These are phyloP conservation scores for Myxozyma udenii DNA, from an alignment of 805 yeast genomes.

Conservation along the genomic window DNA sequence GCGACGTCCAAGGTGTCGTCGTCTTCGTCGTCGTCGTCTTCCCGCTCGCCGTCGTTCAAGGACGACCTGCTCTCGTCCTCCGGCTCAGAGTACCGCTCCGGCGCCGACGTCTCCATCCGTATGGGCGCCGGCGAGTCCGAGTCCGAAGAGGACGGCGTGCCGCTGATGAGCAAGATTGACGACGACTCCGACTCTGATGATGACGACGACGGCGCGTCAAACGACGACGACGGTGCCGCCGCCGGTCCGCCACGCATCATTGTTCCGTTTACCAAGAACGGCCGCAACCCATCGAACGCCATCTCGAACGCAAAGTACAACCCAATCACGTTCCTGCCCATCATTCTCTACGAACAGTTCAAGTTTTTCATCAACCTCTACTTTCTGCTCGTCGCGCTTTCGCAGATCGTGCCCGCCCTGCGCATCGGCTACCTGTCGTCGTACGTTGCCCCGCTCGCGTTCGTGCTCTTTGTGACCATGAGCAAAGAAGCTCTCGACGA, in stretches of 20 bases:
- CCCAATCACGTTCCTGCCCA: slow-evolving; percentile 81
- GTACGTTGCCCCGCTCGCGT: slow-evolving; percentile 89
- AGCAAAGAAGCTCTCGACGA: slow-evolving; percentile 94
- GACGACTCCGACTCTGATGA: slow-evolving; percentile 4
- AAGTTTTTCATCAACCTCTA: slow-evolving; percentile 93
- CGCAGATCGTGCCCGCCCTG: slow-evolving; percentile 84
- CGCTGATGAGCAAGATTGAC: slow-evolving; percentile 28
- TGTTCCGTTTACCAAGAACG: slow-evolving; percentile 21
- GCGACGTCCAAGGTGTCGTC: slow-evolving; percentile 5
- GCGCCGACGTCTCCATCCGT: slow-evolving; percentile 27
- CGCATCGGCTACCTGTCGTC: slow-evolving; percentile 92
- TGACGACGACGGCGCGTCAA: slow-evolving; percentile 20
- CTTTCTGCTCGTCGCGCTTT: slow-evolving; percentile 86
- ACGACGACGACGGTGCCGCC: slow-evolving; percentile 19
- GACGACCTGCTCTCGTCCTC: slow-evolving; percentile 23
- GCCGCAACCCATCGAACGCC: slow-evolving; percentile 58
- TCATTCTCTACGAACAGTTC: slow-evolving; percentile 90
- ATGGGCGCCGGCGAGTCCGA: slow-evolving; percentile 21
- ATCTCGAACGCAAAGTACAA: slow-evolving; percentile 93
- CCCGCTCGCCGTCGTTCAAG: slow-evolving; percentile 23
- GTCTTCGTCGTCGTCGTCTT: slow-evolving; percentile 1
- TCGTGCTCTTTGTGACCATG: slow-evolving; percentile 91
- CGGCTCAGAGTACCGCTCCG: background rate
- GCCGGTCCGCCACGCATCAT: slow-evolving; percentile 25
- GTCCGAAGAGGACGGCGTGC: slow-evolving; percentile 25